Evolutionary conservation across 73 alveolate species (phyloP).

Genomic region (Paramecium bursaria): DNA sequence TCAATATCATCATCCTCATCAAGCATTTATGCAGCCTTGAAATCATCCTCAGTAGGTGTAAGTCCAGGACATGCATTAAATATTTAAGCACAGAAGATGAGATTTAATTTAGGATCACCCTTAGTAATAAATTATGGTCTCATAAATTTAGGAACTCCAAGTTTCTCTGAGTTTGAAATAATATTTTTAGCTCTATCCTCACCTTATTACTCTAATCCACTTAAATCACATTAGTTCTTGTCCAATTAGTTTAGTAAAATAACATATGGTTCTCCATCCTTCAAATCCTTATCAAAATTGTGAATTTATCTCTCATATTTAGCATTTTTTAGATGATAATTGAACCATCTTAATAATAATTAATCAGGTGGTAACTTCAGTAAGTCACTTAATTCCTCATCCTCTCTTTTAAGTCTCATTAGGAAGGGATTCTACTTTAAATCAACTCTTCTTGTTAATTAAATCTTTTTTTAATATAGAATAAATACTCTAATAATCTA

Average conservation of each 20-base stretch:
- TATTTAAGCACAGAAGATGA: constrained; percentile 91
- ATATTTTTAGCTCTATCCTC: constrained; percentile 85
- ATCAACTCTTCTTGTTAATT: constrained; percentile 70
- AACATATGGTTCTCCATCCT: constrained; percentile 72
- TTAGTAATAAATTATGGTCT: constrained; percentile 84
- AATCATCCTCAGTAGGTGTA: constrained; percentile 86
- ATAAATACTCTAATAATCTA: constrained; percentile 82
- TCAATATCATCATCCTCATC: constrained; percentile 89
- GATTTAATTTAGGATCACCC: constrained; percentile 90
- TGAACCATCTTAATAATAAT: constrained; percentile 94
- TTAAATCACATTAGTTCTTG: constrained; percentile 78
- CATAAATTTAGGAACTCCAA: constrained; percentile 90
- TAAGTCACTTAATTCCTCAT: constrained; percentile 92
- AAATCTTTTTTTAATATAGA: constrained; percentile 18
- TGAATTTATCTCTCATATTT: constrained; percentile 79
- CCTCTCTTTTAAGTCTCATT: constrained; percentile 86
- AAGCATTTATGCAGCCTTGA: constrained; percentile 84
- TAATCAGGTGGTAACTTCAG: constrained; percentile 90
- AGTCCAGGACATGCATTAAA: constrained; percentile 96
- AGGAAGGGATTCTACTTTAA: constrained; percentile 91
- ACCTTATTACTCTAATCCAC: constrained; percentile 79
- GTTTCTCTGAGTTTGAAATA: constrained; percentile 76
- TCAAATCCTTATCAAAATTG: constrained; percentile 83
- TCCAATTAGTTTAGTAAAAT: constrained; percentile 85
- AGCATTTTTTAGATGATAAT: constrained; percentile 87